These are phyloP conservation scores for Ottelia alismoides DNA, from an alignment of 106 monocot species.

Conservation along the genomic window DNA sequence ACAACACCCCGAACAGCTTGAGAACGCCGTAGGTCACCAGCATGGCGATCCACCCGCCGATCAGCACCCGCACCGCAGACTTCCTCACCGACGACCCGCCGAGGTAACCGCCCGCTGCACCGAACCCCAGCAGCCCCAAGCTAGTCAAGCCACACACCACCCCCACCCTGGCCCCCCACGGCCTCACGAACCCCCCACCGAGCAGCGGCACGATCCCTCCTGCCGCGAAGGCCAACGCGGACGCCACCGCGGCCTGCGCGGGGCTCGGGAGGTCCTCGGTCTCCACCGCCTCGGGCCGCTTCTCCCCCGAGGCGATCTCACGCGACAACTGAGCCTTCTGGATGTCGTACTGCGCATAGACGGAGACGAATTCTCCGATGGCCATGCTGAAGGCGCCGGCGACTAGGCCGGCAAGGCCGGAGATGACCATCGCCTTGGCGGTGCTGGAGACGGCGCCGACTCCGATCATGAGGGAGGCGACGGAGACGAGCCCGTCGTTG, in stretches of 20 bases:
- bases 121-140: constrained; percentile 37
- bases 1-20: constrained; percentile 20
- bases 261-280: constrained; percentile 31
- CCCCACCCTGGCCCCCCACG: constrained; percentile 22
- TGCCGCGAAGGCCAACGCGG: constrained; percentile 34
- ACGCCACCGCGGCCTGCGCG: constrained; percentile 28
- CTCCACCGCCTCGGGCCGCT: neutral
- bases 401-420: constrained; percentile 51
- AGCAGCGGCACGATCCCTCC: constrained; percentile 40
- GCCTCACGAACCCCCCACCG: constrained; percentile 32
- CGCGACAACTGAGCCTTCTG: constrained; percentile 21
- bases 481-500: constrained; percentile 65
- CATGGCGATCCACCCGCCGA: constrained; percentile 61
- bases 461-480: constrained; percentile 60
- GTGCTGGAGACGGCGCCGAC: constrained; percentile 37
- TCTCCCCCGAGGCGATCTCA: neutral
- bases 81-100: constrained; percentile 23
- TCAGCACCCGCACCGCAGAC: constrained; percentile 23
- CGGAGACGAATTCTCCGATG: constrained; percentile 71
- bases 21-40: constrained; percentile 35
- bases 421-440: constrained; percentile 37
- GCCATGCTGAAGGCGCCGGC: constrained; percentile 84
- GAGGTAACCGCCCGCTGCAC: constrained; percentile 26
- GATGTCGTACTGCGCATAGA: constrained; percentile 59
- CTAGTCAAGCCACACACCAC: constrained; percentile 29